phyloP scores from a whole-genome alignment of 371 early-diverging fungal genomes.

The Phascolomyces articulosus region DNA sequence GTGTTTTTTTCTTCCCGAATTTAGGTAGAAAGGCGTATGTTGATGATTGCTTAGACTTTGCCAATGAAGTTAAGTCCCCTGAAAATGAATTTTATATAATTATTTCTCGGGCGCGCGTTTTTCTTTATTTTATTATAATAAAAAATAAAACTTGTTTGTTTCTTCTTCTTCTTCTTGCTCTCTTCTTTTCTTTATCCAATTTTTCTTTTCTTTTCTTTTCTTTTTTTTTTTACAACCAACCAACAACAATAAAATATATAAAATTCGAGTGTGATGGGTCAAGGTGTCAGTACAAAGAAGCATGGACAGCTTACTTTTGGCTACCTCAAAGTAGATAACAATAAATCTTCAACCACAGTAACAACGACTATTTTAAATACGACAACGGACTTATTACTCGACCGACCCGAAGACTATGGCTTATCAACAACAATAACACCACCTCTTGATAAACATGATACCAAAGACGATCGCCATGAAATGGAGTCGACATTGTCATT shows the following conservation, averaged over 20 bases:
- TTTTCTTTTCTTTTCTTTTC: background rate
- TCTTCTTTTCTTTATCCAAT: background rate
- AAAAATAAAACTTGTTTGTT: background rate
- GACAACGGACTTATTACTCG: slow-evolving; percentile 10
- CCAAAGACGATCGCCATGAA: background rate
- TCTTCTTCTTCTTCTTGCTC: background rate
- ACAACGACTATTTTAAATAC: background rate
- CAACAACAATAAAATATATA: too few relatives aligned
- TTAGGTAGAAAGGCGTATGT: too few relatives aligned
- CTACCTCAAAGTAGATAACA: background rate
- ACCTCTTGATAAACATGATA: too few relatives aligned
- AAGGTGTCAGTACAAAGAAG: slow-evolving; percentile 12
- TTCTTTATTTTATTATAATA: background rate
- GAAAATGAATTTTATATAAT: too few relatives aligned
- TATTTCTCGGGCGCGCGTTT: too few relatives aligned
- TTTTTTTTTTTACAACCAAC: background rate
- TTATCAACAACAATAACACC: background rate
- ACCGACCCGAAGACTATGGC: slow-evolving; percentile 16
- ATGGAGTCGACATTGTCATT: background rate
- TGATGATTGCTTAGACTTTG: background rate
- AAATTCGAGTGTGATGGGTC: slow-evolving; percentile 11
- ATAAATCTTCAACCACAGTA: background rate
- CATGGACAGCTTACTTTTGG: slow-evolving; percentile 12
- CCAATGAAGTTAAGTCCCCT: background rate
- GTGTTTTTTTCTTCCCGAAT: too few relatives aligned